These are phyloP conservation scores for Aspergillus amoenus DNA, from an alignment of 2,329 filamentous ascomycete species.

Conservation along the genomic window DNA sequence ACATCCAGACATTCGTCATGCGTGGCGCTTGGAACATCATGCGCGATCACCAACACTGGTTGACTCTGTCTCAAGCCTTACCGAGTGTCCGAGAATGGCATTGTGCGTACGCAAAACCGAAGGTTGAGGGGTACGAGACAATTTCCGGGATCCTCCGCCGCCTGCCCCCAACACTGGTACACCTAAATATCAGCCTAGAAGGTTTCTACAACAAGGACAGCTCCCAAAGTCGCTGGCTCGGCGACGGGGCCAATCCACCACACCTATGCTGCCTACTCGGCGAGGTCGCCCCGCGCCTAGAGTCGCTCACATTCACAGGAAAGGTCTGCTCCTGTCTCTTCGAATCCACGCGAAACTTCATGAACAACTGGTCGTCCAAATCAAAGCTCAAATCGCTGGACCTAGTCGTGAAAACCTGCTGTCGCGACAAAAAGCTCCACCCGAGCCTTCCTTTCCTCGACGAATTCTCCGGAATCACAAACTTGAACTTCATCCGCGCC, in stretches of 20 bases:
- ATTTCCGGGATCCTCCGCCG: conserved; percentile 63
- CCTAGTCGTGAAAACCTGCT: conserved; percentile 73
- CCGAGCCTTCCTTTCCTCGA: conserved; percentile 50
- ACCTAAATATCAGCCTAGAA: conserved; percentile 68
- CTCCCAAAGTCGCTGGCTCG: conserved; percentile 53
- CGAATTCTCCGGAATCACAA: conserved; percentile 69
- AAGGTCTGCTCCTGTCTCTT: conserved; percentile 71
- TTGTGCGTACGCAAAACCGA: conserved; percentile 64
- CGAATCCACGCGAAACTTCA: conserved; percentile 53
- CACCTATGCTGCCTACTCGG: conserved; percentile 68
- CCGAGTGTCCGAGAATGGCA: conserved; percentile 62
- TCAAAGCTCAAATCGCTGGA: conserved; percentile 63
- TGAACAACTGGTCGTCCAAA: conserved; percentile 44
- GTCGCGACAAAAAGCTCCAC: conserved; percentile 45
- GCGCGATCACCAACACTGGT: conserved; percentile 62
- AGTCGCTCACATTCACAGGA: conserved; percentile 71
- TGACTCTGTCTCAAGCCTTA: conserved; percentile 60
- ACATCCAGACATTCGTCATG: conserved; percentile 67
- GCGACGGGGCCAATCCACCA: conserved; percentile 49
- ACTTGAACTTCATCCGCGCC: conserved; percentile 68
- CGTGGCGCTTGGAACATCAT: conserved; percentile 78
- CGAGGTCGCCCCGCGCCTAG: conserved; percentile 59
- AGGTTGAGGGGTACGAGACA: conserved; percentile 70
- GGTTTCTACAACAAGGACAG: conserved; percentile 68
- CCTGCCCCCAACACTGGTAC: conserved; percentile 59